Conservation (phyloP, 805 yeast genomes). For the Wickerhamomyces kurtzmanii region DNA sequence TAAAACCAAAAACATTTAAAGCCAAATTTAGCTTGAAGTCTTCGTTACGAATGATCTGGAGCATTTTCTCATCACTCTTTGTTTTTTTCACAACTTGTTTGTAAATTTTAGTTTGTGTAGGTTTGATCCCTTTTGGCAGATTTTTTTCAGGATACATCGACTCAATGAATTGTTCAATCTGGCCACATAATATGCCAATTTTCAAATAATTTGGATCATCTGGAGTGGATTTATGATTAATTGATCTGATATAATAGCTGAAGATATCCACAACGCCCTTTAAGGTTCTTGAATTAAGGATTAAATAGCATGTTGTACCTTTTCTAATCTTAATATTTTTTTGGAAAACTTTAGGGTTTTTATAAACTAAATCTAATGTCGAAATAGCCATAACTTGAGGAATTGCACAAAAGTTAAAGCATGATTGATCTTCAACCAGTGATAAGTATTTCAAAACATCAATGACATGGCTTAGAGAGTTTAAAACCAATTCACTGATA, state of each 20-base stretch:
- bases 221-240: conserved; percentile 73
- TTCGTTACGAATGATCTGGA: conserved; percentile 14
- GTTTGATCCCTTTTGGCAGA: conserved; percentile 43
- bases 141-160: conserved; percentile 57
- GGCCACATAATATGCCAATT: conserved; percentile 79
- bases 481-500: conserved; percentile 69
- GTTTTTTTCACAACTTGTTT: conserved; percentile 33
- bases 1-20: conserved; percentile 5
- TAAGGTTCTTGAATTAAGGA: conserved; percentile 64
- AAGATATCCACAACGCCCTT: conserved; percentile 72
- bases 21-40: conserved; percentile 13
- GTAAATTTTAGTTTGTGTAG: conserved; percentile 24
- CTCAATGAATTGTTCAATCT: conserved; percentile 83
- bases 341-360: conserved; percentile 65
- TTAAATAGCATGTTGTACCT: conserved; percentile 74
- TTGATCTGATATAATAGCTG: conserved; percentile 58
- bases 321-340: conserved; percentile 80
- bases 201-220: conserved; percentile 79
- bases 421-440: conserved; percentile 67
- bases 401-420: conserved; percentile 89
- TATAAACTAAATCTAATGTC: conserved; percentile 76
- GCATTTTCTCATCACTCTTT: conserved; percentile 26
- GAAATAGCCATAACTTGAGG: conserved; percentile 99
- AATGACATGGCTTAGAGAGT: conserved; percentile 68
- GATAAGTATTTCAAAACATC: conserved; percentile 73